Evolutionary conservation across 176 grass and related monocot species (phyloP).

Genomic region (Carex parvula): DNA sequence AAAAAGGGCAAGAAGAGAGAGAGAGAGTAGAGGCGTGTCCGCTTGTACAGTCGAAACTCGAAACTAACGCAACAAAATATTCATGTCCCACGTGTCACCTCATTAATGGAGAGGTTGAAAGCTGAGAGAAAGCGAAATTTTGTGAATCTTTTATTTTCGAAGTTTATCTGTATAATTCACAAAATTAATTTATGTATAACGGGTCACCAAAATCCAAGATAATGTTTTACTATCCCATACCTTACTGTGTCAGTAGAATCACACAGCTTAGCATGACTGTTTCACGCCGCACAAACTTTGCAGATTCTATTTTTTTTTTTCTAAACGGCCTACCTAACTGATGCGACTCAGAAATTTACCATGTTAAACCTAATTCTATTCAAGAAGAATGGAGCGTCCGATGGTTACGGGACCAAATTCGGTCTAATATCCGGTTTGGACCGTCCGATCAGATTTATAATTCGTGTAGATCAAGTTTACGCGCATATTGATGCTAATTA

Average conservation of each 20-base stretch:
- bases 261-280: not conserved
- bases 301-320: not conserved
- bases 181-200: not conserved
- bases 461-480: no score
- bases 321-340: not conserved
- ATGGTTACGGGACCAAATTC: no score
- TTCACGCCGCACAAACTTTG: not conserved
- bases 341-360: not conserved
- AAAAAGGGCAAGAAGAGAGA: conserved; percentile 4
- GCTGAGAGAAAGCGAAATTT: not conserved
- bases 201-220: not conserved
- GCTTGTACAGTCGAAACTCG: not conserved
- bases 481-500: no score
- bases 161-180: not conserved
- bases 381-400: no score
- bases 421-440: no score
- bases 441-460: no score
- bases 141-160: not conserved
- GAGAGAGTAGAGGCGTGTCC: not conserved
- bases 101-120: not conserved
- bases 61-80: not conserved
- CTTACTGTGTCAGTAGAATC: not conserved
- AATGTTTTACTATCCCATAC: not conserved
- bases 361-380: not conserved
- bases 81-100: not conserved